Conservation (phyloP, 2,329 filamentous ascomycete genomes). For the Leptosphaerulina australis region DNA sequence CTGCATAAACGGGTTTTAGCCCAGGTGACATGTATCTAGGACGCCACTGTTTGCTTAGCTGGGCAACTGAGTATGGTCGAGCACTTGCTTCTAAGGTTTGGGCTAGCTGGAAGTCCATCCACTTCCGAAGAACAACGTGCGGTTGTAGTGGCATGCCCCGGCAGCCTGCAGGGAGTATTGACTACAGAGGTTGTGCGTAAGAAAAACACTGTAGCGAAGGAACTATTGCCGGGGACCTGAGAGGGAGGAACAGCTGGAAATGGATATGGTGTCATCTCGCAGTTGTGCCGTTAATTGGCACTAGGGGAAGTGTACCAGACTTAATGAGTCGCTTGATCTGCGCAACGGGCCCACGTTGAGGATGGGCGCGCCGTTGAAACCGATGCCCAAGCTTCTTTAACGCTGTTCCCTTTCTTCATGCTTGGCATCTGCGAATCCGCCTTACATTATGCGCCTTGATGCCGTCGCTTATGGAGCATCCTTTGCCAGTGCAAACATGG, state of each 20-base stretch:
- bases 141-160: conserved; percentile 24
- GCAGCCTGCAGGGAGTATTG: conserved; percentile 26
- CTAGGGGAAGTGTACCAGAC: conserved; percentile 31
- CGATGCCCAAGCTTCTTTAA: conserved; percentile 27
- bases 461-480: not conserved
- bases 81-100: conserved; percentile 30
- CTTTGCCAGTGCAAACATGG: conserved; percentile 2
- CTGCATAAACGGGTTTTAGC: conserved; percentile 22
- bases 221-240: conserved; percentile 18
- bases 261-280: conserved; percentile 30
- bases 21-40: conserved; percentile 30
- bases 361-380: conserved; percentile 36
- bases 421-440: conserved; percentile 7
- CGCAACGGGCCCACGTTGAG: conserved; percentile 42
- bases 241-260: conserved; percentile 9
- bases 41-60: conserved; percentile 27
- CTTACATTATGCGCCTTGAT: conserved; percentile 7
- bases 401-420: conserved; percentile 4
- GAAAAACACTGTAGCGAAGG: conserved; percentile 10
- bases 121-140: conserved; percentile 26
- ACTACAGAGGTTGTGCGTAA: conserved; percentile 38
- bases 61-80: conserved; percentile 29
- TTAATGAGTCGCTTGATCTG: conserved; percentile 37
- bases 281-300: conserved; percentile 25
- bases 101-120: conserved; percentile 33